These are phyloP conservation scores for Pseudotulostoma volvatum DNA, from an alignment of 495 filamentous ascomycete genomes.

Conservation along the genomic window DNA sequence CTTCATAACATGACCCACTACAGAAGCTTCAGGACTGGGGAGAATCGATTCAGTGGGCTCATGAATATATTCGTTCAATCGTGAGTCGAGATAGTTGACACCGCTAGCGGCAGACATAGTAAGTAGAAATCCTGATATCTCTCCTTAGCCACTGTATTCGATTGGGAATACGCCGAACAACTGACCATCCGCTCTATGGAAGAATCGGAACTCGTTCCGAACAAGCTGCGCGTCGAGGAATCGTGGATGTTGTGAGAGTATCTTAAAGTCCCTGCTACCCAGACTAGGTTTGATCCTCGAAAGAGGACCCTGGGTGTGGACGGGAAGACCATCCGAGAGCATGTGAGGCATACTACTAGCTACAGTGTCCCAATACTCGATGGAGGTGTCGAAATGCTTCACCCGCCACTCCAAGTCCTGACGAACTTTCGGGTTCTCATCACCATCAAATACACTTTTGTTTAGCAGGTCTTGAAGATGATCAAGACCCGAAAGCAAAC, in stretches of 20 bases:
- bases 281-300: conserved; percentile 8
- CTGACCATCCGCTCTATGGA: conserved; percentile 12
- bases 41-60: conserved; percentile 11
- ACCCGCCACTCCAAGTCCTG: neutral
- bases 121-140: conserved; percentile 8
- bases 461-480: neutral
- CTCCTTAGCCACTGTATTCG: neutral
- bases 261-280: conserved; percentile 7
- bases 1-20: conserved; percentile 10
- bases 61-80: conserved; percentile 9
- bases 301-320: conserved; percentile 7
- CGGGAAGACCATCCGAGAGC: conserved; percentile 12
- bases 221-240: conserved; percentile 13
- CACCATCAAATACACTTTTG: neutral
- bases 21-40: conserved; percentile 13
- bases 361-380: neutral
- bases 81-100: conserved; percentile 15
- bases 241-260: conserved; percentile 10
- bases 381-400: neutral
- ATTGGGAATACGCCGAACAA: neutral
- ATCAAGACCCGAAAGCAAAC: conserved; percentile 11
- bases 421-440: neutral
- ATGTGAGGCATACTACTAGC: conserved; percentile 11
- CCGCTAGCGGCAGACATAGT: conserved; percentile 15
- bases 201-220: conserved; percentile 13